phyloP scores from a whole-genome alignment of 1,139 yeast species.

The Saccharomyces hybrid region DNA sequence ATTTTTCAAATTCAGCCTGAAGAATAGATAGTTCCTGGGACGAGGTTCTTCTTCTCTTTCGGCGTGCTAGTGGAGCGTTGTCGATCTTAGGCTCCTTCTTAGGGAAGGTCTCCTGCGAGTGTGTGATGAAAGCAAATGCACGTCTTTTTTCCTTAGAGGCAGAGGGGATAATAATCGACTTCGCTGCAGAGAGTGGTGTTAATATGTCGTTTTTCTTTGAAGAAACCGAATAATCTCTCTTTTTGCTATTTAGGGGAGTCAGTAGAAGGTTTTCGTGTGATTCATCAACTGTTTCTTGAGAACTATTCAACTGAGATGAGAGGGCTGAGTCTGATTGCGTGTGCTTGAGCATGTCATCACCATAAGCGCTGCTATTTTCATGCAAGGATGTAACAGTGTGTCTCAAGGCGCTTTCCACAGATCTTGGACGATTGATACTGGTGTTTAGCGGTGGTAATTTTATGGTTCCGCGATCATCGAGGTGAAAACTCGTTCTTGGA shows the following conservation, averaged over 20 bases:
- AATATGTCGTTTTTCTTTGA: constrained; percentile 10
- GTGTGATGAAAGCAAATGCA: constrained; percentile 83
- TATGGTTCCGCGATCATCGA: constrained; percentile 9
- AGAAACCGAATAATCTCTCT: background rate
- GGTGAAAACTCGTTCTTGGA: constrained; percentile 9
- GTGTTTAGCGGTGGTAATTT: constrained; percentile 4
- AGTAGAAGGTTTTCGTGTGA: background rate
- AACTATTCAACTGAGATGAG: background rate
- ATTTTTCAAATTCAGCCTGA: constrained; percentile 66
- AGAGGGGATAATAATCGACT: constrained; percentile 21
- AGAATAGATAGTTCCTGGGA: constrained; percentile 75
- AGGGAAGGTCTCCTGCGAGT: constrained; percentile 81
- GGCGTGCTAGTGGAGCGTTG: constrained; percentile 81
- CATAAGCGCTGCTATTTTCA: background rate
- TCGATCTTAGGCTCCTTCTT: constrained; percentile 78
- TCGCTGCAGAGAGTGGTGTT: constrained; percentile 26
- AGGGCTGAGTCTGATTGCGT: constrained; percentile 1
- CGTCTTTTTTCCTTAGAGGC: constrained; percentile 32
- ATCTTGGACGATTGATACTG: constrained; percentile 15
- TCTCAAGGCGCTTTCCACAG: constrained; percentile 24
- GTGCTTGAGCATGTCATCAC: background rate
- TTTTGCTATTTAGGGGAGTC: background rate
- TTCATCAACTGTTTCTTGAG: background rate
- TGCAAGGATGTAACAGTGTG: constrained; percentile 11
- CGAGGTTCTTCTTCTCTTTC: constrained; percentile 91